Evolutionary conservation across 78 protist genomes (phyloP).

Genomic region (Bodo saltans): DNA sequence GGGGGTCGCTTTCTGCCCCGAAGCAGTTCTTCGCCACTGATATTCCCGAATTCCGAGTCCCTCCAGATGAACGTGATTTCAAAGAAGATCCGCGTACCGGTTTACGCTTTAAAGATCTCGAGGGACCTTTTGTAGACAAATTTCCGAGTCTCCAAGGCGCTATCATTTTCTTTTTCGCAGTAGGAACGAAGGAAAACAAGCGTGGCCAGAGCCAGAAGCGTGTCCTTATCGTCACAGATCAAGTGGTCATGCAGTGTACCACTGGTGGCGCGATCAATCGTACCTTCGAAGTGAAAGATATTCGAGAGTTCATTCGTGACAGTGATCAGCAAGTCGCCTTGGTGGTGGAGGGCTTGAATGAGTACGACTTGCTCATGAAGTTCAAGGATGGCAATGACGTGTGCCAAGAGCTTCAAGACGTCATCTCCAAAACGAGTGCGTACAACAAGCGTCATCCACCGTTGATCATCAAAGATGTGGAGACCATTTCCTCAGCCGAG

Average conservation of each 20-base stretch:
- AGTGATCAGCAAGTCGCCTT: not conserved
- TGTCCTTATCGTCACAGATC: not conserved
- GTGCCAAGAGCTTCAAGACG: not conserved
- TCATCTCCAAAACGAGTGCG: not conserved
- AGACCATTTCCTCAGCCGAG: not conserved
- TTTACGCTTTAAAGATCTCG: not conserved
- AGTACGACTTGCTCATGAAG: not conserved
- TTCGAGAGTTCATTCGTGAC: not conserved
- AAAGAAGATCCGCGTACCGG: not conserved
- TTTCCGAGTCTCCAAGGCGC: not conserved
- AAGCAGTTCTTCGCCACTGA: not conserved
- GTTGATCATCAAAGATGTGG: not conserved
- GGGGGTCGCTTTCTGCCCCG: not conserved
- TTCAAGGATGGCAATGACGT: not conserved
- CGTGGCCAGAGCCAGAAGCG: not conserved
- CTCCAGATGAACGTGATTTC: not conserved
- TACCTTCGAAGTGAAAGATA: not conserved
- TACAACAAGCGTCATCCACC: not conserved
- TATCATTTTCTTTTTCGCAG: not conserved
- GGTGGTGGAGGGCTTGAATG: not conserved
- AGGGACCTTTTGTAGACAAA: not conserved
- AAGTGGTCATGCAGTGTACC: not conserved
- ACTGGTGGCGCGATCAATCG: not conserved
- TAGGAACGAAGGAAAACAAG: not conserved
- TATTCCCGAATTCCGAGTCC: not conserved